Base-by-base conservation (phyloP, 2,329 filamentous ascomycete species). In the Penicillium expansum region DNA sequence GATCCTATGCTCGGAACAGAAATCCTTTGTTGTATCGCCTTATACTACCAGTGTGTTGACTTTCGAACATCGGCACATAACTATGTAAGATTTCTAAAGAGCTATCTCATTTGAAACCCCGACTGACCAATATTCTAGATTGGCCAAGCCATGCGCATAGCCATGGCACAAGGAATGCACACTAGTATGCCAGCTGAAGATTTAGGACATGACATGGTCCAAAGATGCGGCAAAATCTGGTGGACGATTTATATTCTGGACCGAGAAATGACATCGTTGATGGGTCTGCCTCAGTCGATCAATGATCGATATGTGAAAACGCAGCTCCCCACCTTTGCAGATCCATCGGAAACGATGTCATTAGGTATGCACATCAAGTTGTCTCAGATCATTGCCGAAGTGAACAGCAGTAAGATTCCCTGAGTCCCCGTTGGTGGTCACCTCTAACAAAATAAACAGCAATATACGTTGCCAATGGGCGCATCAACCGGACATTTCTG, bases 241-340 rank as follows among this genome's bases (percentile, higher is more conserved):
- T 84, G 81, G 81, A 83, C 82, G 0, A 75, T 83, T 0, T 83
- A 82, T 43, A 75, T 83, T 3, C 64, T 84, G 0, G 82, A 84
- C 52, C 74, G 81, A 1, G 77, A 83, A 60, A 82, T 83, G 72
- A 80, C 80, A 1, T 80, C 80, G 0, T 62, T 83, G 2, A 82
- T 83, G 75, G 82, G 82, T 0, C 63, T 82, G 0, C 81, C 82
- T 0, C 76, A 79, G 38, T 78, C 79, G 0, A 71, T 83, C 1
- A 74, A 74, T 33, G 80, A 83, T 38, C 77, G 82, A n/a, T 79
- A 83, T 41, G 76, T 85, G 0, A 73, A 77, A 8, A 77, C 79
- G 0, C 71, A 74, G 5, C 71, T 81, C 7, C 79, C 82, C 1
- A 69, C 69, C 9, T 82, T 79, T 22, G 63, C 72, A 1, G 71